Conservation (phyloP, 2,329 filamentous ascomycete genomes). For the Botryosphaeria dothidea region DNA sequence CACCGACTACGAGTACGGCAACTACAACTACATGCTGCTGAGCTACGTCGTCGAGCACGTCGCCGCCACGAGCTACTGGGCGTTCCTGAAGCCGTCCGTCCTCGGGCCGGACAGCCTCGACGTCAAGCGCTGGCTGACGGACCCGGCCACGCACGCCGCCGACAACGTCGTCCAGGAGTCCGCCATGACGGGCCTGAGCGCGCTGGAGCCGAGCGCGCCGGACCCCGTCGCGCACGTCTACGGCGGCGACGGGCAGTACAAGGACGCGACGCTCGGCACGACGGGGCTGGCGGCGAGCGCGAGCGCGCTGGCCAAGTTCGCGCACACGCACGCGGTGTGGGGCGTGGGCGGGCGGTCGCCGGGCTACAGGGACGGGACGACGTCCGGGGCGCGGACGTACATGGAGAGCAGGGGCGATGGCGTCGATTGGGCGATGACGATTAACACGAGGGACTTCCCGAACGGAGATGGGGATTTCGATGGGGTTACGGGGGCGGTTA, state of each 20-base stretch:
- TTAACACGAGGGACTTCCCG: slow-evolving; percentile 20
- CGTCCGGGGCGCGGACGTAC: slow-evolving; percentile 16
- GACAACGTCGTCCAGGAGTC: slow-evolving; percentile 24
- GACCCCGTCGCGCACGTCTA: slow-evolving; percentile 15
- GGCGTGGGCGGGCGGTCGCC: slow-evolving; percentile 7
- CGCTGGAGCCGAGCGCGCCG: slow-evolving; percentile 14
- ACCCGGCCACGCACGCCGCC: slow-evolving; percentile 13
- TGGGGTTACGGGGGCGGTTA: neutral
- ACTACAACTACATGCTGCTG: slow-evolving; percentile 27
- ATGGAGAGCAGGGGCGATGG: neutral
- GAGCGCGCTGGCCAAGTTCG: slow-evolving; percentile 23
- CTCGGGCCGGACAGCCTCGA: slow-evolving; percentile 20
- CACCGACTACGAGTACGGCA: slow-evolving; percentile 22
- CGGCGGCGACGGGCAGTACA: slow-evolving; percentile 25
- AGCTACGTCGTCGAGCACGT: slow-evolving; percentile 24
- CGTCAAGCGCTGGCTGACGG: slow-evolving; percentile 22
- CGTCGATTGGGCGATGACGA: slow-evolving; percentile 12
- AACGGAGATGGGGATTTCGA: neutral
- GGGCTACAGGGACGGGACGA: slow-evolving; percentile 12
- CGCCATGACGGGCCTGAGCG: slow-evolving; percentile 7
- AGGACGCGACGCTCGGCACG: slow-evolving; percentile 24
- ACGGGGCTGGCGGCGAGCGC: slow-evolving; percentile 26
- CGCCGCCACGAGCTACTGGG: slow-evolving; percentile 23
- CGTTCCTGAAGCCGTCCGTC: slow-evolving; percentile 24
- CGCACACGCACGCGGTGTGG: slow-evolving; percentile 21